Conservation (phyloP, 768 basidiomycete genomes). For the Boletus sensibilis region DNA sequence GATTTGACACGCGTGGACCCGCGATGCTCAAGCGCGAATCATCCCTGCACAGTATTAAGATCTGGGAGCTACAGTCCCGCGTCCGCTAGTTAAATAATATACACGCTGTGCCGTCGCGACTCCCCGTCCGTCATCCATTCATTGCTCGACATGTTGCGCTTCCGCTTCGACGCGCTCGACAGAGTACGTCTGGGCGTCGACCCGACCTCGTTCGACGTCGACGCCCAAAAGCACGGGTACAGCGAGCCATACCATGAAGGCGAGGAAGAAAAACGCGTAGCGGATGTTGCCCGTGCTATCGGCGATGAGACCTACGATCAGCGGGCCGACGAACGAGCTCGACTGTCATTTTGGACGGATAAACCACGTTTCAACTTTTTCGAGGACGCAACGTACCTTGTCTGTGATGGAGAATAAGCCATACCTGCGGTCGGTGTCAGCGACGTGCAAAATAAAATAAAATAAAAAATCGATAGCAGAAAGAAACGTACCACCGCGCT, state of each 20-base stretch:
- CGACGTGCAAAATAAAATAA: background rate
- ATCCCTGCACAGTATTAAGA: background rate
- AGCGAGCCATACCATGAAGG: conserved; percentile 76
- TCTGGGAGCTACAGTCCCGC: background rate
- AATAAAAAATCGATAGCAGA: no score
- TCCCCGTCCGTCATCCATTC: background rate
- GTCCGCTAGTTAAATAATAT: background rate
- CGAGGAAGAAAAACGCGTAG: conserved; percentile 85
- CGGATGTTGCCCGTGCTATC: conserved; percentile 91
- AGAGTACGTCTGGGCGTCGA: conserved; percentile 44
- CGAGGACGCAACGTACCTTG: conserved; percentile 47
- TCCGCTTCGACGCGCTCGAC: background rate
- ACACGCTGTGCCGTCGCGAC: background rate
- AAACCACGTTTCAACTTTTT: background rate
- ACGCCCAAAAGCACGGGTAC: conserved; percentile 74
- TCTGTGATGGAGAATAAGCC: conserved; percentile 89
- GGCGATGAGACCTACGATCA: conserved; percentile 84
- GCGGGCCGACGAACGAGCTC: conserved; percentile 87
- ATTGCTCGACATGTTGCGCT: background rate
- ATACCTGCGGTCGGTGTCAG: conserved; percentile 38
- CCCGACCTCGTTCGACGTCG: conserved; percentile 62
- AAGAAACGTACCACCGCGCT: conserved; percentile 68
- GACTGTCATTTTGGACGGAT: conserved; percentile 47
- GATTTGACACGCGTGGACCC: background rate
- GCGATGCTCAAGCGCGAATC: background rate